Evolutionary conservation across 2,329 filamentous ascomycete genomes (phyloP), one percentile per base, ranked within the genome.

Genomic region (Bipolaris sorokiniana): DNA sequence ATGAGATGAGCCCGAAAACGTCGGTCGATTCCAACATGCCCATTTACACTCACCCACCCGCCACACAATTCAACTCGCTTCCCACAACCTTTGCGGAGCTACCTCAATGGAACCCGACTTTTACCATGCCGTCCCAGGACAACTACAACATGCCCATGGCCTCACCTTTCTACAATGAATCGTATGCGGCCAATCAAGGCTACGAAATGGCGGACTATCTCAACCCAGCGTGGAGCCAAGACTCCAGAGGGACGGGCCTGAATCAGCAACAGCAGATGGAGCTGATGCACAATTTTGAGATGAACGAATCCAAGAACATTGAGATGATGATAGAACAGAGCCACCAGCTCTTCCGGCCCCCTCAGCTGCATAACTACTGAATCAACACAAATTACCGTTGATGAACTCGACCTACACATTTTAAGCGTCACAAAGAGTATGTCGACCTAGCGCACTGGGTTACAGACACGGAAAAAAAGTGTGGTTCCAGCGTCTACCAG

Each of bases 231-330:
- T 91, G 87, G 63, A 90, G 83, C 42, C 63, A 68, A 38, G 68
- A 72, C 31, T 61, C 66, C 7, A 60, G 74, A 47, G 68, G 69
- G 4, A 68, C 68, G 22, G 82, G 82, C 57, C 80, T 96, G 31
- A 93, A 88, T 57, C 89, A 92, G 62, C 86, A 91, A 69, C 91
- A 96, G 76, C 91, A 95, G 76, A 78, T 88, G 61, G 90, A 96
- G 78, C 80, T 96, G 36, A 92, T 96, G 89, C 86, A 88, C 53
- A 87, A 88, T 47, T 82, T 96, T 33, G 90, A 95, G 74, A 90
- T 71, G 41, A 76, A 76, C 48, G 76, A 77, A 20, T 73, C 72
- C 1, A 69, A 71, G 50, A 75, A 76, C 58, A 74, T 78, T 16
- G 74, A 78, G 55, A 67, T 69, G 41, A 78, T 78, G 75, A 77